Percentiles rank a stretch among this genome's conserved stretches.
phyloP scores from a whole-genome alignment of 352 stramenopile genomes.

The Aphanomyces invadans region DNA sequence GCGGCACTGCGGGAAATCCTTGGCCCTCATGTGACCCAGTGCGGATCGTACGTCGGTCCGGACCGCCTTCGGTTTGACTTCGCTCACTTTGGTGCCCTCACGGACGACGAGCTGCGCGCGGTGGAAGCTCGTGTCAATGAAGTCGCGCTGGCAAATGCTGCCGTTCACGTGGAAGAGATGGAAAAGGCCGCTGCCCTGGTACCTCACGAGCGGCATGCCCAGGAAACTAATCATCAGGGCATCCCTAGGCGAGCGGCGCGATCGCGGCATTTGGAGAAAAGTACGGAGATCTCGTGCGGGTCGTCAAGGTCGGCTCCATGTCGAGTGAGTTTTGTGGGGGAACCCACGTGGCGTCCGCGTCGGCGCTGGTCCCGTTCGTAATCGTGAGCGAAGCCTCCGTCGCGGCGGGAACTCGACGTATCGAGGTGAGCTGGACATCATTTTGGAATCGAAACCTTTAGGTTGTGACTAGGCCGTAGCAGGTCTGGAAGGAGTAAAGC shows the following conservation, averaged over 20 bases:
- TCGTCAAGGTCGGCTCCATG: slow-evolving; percentile 51
- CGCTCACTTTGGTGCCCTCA: slow-evolving; percentile 62
- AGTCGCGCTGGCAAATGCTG: slow-evolving; percentile 36
- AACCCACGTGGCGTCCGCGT: slow-evolving; percentile 48
- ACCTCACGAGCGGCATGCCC: background rate
- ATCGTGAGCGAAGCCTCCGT: slow-evolving; percentile 71
- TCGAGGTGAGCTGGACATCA: slow-evolving; percentile 45
- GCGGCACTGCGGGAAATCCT: slow-evolving; percentile 53
- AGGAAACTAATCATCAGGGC: slow-evolving; percentile 25
- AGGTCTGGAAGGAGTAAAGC: slow-evolving; percentile 39
- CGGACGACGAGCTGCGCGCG: slow-evolving; percentile 44
- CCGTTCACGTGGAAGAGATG: slow-evolving; percentile 39
- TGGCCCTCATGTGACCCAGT: slow-evolving; percentile 64
- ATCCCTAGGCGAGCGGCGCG: slow-evolving; percentile 52
- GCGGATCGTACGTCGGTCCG: slow-evolving; percentile 50
- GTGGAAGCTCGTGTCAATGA: slow-evolving; percentile 55
- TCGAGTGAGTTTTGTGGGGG: slow-evolving; percentile 71
- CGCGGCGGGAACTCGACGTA: slow-evolving; percentile 62
- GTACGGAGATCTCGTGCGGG: slow-evolving; percentile 67
- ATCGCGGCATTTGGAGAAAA: slow-evolving; percentile 80
- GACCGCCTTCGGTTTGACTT: slow-evolving; percentile 78
- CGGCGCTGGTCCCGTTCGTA: slow-evolving; percentile 57
- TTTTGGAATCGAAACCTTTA: too few relatives aligned
- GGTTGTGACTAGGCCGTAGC: slow-evolving; percentile 31
- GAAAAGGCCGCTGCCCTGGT: slow-evolving; percentile 18